These are phyloP conservation scores for Mrakia gelida DNA, from an alignment of 768 basidiomycete species.

Conservation along the genomic window DNA sequence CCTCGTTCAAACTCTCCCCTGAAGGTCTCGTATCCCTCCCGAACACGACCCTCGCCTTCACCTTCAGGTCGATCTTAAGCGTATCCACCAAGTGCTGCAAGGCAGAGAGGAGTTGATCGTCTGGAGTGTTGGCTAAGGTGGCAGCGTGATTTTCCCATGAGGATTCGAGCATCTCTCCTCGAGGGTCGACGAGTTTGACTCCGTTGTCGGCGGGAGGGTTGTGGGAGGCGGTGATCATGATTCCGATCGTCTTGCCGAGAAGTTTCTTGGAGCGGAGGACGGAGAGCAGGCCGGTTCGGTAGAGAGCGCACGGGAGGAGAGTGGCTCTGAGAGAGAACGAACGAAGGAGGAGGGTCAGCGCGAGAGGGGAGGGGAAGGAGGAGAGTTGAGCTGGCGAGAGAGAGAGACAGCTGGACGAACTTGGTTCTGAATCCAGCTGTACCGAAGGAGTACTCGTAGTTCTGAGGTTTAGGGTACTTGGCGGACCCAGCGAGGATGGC, in stretches of 20 bases:
- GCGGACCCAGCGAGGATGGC: slow-evolving; percentile 39
- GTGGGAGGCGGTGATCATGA: slow-evolving; percentile 99
- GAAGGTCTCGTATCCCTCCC: slow-evolving; percentile 91
- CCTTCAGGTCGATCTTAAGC: slow-evolving; percentile 69
- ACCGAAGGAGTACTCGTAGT: slow-evolving; percentile 75
- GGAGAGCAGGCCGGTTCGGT: slow-evolving; percentile 86
- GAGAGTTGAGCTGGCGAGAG: not conserved
- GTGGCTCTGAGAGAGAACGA: slow-evolving; percentile 37
- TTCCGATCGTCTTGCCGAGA: slow-evolving; percentile 87
- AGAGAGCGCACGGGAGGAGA: slow-evolving; percentile 79
- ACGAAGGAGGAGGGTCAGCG: not conserved
- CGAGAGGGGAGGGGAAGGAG: not conserved
- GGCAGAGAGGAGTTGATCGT: slow-evolving; percentile 64
- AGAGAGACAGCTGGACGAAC: slow-evolving; percentile 41
- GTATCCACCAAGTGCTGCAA: slow-evolving; percentile 60
- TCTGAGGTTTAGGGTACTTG: slow-evolving; percentile 62
- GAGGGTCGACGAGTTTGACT: slow-evolving; percentile 95
- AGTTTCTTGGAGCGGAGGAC: slow-evolving; percentile 83
- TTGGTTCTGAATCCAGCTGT: slow-evolving; percentile 90
- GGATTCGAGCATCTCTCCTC: slow-evolving; percentile 92
- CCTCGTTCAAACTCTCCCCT: slow-evolving; percentile 65
- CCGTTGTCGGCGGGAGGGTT: slow-evolving; percentile 99
- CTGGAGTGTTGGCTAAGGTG: slow-evolving; percentile 71
- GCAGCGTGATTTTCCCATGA: slow-evolving; percentile 91
- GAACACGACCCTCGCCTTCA: slow-evolving; percentile 78